These are phyloP conservation scores for Pseudognaphalium luteoalbum DNA, from an alignment of 129 eudicot genomes.

Conservation along the genomic window DNA sequence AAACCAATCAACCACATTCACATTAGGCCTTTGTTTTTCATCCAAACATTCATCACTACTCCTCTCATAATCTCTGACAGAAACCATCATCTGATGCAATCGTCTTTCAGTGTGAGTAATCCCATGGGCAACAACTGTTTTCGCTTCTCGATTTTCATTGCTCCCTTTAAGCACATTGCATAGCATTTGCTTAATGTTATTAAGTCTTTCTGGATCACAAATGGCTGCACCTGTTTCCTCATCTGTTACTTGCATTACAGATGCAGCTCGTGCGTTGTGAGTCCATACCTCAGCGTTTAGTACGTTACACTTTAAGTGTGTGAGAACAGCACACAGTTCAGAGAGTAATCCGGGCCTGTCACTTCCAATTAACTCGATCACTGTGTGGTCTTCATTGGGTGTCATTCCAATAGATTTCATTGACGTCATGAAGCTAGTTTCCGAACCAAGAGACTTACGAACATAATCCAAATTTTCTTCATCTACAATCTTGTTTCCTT, in stretches of 20 bases:
- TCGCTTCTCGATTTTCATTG: slow-evolving; percentile 54
- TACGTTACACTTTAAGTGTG: slow-evolving; percentile 84
- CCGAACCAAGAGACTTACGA: slow-evolving; percentile 71
- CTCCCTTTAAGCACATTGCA: slow-evolving; percentile 77
- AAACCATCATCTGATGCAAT: slow-evolving; percentile 89
- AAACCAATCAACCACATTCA: slow-evolving; percentile 75
- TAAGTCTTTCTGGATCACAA: slow-evolving; percentile 55
- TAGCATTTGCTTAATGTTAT: slow-evolving; percentile 55
- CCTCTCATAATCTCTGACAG: slow-evolving; percentile 65
- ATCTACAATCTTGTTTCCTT: slow-evolving; percentile 75
- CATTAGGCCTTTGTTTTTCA: slow-evolving; percentile 63
- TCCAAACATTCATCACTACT: slow-evolving; percentile 35
- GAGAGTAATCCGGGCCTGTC: slow-evolving; percentile 85
- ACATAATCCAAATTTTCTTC: slow-evolving; percentile 66
- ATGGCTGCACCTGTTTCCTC: slow-evolving; percentile 58
- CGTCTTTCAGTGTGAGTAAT: slow-evolving; percentile 73
- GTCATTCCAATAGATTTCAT: slow-evolving; percentile 58
- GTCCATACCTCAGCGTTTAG: slow-evolving; percentile 89
- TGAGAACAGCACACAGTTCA: slow-evolving; percentile 77
- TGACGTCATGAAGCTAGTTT: slow-evolving; percentile 50
- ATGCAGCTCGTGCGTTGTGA: slow-evolving; percentile 83
- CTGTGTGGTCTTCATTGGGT: slow-evolving; percentile 55
- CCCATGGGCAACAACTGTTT: slow-evolving; percentile 54
- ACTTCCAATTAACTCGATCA: slow-evolving; percentile 68
- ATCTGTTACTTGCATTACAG: slow-evolving; percentile 74